Evolutionary conservation across 1,139 yeast species (phyloP), one percentile per base, ranked within the genome.

Genomic region (Geotrichum candidum): DNA sequence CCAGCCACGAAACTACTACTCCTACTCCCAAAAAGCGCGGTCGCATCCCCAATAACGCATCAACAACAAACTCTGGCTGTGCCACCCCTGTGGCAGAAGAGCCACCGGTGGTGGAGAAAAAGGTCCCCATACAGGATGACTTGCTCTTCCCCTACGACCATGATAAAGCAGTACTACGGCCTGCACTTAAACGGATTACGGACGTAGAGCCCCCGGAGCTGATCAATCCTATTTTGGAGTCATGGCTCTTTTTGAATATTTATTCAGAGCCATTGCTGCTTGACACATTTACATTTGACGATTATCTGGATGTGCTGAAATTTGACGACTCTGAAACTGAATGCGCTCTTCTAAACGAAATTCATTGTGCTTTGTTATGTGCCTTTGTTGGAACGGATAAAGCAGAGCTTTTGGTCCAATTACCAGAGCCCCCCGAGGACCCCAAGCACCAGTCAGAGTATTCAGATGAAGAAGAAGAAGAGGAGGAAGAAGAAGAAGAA

Each of bases 241-340:
- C 82, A 3, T 90, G 96, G 96, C 77, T 84, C 6, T 90, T 90
- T 68, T 74, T 89, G 56, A 89, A 89, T 70, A 82, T 88, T 59
- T 90, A 86, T 70, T 84, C 84, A 67, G 80, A 80, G 41, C 85
- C 89, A 0, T 76, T 88, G 57, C 73, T 81, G 18, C 76, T 90
- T 25, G 92, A 87, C 69, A 83, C 88, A 0, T 87, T 89, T 67
- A 86, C 95, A 0, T 88, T 87, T 76, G 96, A 90, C 73, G 95
- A 88, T 70, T 88, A 85, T 69, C 72, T 87, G 4, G 84, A 83
- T 63, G 85, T 88, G 1, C 77, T 90, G 76, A 80, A 80, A 13
- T 83, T 65, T 60, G 70, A 74, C 51, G 79, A 80, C 55, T 80
- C 79, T 54, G 80, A 76, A 29, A 71, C 75, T 13, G 79, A 80